phyloP scores from a whole-genome alignment of 164 flowering plant species.

The Liquidambar formosana region DNA sequence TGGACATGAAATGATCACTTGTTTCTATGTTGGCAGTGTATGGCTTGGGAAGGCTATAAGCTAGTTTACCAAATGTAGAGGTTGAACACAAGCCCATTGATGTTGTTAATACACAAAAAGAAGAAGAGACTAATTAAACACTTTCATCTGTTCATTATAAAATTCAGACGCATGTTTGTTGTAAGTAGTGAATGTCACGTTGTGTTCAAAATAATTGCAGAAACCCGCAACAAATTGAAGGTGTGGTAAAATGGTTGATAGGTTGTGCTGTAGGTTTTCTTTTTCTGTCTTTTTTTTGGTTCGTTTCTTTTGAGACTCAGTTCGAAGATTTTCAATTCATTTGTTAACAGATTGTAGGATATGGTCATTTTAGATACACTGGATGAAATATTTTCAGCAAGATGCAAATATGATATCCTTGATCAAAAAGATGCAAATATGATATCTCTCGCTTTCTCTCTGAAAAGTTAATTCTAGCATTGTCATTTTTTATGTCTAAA shows the following conservation, averaged over 20 bases:
- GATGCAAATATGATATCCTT: not conserved
- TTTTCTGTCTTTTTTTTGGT: not conserved
- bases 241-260: not conserved
- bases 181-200: not conserved
- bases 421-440: too few relatives aligned
- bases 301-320: not conserved
- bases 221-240: not conserved
- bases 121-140: not conserved
- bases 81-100: not conserved
- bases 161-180: not conserved
- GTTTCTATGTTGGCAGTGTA: too few relatives aligned
- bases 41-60: not conserved
- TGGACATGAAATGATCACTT: not conserved
- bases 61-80: not conserved
- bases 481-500: too few relatives aligned
- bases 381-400: too few relatives aligned
- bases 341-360: not conserved
- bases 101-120: not conserved
- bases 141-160: not conserved
- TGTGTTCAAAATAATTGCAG: constrained; percentile 2
- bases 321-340: not conserved
- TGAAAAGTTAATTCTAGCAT: too few relatives aligned
- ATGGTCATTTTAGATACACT: not conserved
- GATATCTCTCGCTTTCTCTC: not conserved
- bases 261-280: not conserved